Percentiles rank a stretch among this genome's conserved stretches.
phyloP scores from a whole-genome alignment of 2,329 filamentous ascomycete genomes.

The Epichloe elymi region DNA sequence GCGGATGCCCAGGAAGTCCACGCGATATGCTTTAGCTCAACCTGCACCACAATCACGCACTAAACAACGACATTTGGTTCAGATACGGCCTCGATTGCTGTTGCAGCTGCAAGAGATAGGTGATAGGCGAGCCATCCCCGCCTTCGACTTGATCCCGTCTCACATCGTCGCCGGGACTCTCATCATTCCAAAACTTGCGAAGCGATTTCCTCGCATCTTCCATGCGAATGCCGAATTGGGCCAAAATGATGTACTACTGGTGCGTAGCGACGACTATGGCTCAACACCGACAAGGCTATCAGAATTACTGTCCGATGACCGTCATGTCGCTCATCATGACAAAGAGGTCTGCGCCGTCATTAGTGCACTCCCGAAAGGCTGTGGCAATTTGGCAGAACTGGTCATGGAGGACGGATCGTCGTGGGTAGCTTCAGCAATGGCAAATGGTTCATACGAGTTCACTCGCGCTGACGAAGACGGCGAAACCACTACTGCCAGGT shows the following conservation, averaged over 20 bases:
- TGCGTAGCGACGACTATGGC: constrained; percentile 56
- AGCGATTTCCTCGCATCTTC: constrained; percentile 51
- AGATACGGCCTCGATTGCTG: constrained; percentile 53
- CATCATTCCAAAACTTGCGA: constrained; percentile 44
- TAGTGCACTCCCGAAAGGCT: constrained; percentile 38
- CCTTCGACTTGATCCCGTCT: constrained; percentile 61
- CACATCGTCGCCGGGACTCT: constrained; percentile 42
- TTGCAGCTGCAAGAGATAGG: constrained; percentile 59
- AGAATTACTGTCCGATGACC: constrained; percentile 23
- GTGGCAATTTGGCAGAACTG: constrained; percentile 48
- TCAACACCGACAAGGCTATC: constrained; percentile 14
- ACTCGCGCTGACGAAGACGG: constrained; percentile 45
- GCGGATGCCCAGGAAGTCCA: constrained; percentile 40
- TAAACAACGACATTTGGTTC: constrained; percentile 52
- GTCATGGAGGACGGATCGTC: constrained; percentile 50
- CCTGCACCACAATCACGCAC: constrained; percentile 45
- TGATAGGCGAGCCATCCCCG: constrained; percentile 49
- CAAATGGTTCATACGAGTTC: constrained; percentile 54
- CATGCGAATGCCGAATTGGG: constrained; percentile 50
- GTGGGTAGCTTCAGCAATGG: constrained; percentile 40
- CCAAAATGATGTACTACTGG: constrained; percentile 55
- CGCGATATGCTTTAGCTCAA: constrained; percentile 53
- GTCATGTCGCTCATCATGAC: constrained; percentile 32
- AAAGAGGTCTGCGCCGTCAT: constrained; percentile 54
- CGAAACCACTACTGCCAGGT: constrained; percentile 47